Base-by-base conservation (phyloP, 345 rosid genomes). In the Eucalyptus sideroxylon region DNA sequence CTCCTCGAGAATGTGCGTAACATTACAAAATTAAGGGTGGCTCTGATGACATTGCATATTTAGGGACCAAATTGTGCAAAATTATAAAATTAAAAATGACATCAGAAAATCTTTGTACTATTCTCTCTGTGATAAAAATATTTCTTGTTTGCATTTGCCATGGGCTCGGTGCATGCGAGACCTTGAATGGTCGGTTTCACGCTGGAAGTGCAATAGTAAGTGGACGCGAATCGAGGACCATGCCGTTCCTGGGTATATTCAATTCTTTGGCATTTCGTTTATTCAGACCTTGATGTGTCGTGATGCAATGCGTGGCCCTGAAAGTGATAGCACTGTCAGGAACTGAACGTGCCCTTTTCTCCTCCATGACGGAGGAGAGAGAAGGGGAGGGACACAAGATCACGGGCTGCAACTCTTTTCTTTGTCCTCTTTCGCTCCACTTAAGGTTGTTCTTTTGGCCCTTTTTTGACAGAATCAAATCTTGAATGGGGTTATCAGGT, bases 321-420 rank as follows among this genome's bases (percentile, higher is more conserved):
- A 40, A 77, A 77, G 47, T 34, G 82, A 56, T 85, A 50, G 55
- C 82, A 59, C 87, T 89, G 92, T 90, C 91, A 77, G 92, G 50
- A 8, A 85, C 83, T 53, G 62, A 72, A 40, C 42, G 87, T 9
- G 17, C 21, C 55, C 10, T 27, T 34, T 87, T 89, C 87, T 5
- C 37, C 34, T 86, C 40, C 85, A 92, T 88, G 15, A 86, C 16
- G 47, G 16, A 77, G 85, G 85, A 77, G 85, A 77, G 83, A 77
- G 6, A 77, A 77, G 47, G 16, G 47, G 24, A 90, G 87, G 50
- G 87, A 86, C 93, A 91, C 50, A 77, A 67, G 86, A 72, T 94
- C 95, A 94, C 95, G 94, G 95, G 95, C 90, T 82, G 92, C 93
- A 91, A 31, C 89, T n/a, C 12, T 7, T 51, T 55, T 1, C 88